Base-by-base conservation (phyloP, 1,284 basidiomycete species). In the Ustanciosporium gigantosporum region DNA sequence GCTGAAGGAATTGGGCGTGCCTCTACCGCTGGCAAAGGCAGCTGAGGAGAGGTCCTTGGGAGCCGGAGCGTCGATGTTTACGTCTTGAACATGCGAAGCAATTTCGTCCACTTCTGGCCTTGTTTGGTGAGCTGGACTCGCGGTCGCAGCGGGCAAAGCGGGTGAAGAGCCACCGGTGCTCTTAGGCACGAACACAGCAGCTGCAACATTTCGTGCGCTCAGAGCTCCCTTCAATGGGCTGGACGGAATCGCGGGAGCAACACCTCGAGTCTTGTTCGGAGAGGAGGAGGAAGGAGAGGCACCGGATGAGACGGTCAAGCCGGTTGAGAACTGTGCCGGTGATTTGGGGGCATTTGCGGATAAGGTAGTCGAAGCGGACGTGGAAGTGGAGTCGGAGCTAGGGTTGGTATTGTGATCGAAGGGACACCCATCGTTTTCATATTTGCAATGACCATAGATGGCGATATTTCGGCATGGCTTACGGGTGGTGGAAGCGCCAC, bases 111-210 rank as follows among this genome's bases (percentile, higher is more conserved):
- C 31, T 8, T 39, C 41, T 17, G 46, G 36, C 17, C 41, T 40
- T 3, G 31, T 31, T 20, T 32, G 6, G 13, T 46, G 31, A 17
- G 42, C 23, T 22, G 44, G 39, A 31, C 39, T 31, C 7, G 60
- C 23, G 7, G 51, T 39, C 8, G 53, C 31, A 2, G 50, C 43
- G 1, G 55, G 46, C 23, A 48, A 32, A 15, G 58, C 46, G 20
- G 49, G 56, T 21, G 56, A 51, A 13, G 66, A 60, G 34, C 56
- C 35, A 3, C 55, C 52, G 22, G 52, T 44, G 31, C 41, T 36
- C 48, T 73, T 73, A 27, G 71, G 71, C 6, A 73, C 68, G 34
- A 73, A 73, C 17, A 72, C 71, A 22, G 69, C 64, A 9, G 69
- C 69, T 22, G 59, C 60, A 4, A 68, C 71, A 14, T 68, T 66